Conservation (phyloP, 78 protist genomes). For the Tieghemostelium lacteum region DNA sequence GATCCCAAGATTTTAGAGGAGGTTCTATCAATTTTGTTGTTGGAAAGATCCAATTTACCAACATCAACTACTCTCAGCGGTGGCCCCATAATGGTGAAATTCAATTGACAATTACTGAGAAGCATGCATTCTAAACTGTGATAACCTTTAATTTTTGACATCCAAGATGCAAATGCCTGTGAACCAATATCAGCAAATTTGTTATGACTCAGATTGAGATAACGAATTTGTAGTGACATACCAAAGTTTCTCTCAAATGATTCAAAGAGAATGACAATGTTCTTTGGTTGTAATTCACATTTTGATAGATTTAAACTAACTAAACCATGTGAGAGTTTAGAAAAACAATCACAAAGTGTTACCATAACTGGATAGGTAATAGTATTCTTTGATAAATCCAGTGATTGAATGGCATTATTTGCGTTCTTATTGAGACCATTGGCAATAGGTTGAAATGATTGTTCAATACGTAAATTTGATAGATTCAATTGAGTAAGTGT, state of each 20-base stretch:
- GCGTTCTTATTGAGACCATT: constrained; percentile 46
- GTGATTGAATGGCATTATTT: constrained; percentile 25
- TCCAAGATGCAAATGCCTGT: constrained; percentile 51
- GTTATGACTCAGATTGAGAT: constrained; percentile 58
- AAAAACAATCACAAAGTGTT: constrained; percentile 71
- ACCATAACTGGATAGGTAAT: constrained; percentile 68
- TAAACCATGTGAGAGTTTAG: constrained; percentile 61
- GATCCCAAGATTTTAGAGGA: constrained; percentile 41
- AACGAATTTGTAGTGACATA: constrained; percentile 46
- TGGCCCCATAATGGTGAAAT: constrained; percentile 73
- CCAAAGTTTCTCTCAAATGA: constrained; percentile 79
- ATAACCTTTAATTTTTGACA: constrained; percentile 65
- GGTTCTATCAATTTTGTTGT: constrained; percentile 35
- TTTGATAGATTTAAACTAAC: constrained; percentile 71
- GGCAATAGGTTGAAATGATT: constrained; percentile 74
- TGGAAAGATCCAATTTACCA: constrained; percentile 42
- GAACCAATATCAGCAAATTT: constrained; percentile 75
- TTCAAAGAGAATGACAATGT: constrained; percentile 49
- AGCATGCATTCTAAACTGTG: constrained; percentile 44
- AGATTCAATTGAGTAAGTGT: constrained; percentile 38
- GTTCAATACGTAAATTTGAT: constrained; percentile 67
- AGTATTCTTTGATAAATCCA: constrained; percentile 57
- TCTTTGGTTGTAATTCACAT: constrained; percentile 77
- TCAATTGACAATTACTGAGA: constrained; percentile 38
- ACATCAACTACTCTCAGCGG: constrained; percentile 69